Base-by-base conservation (phyloP, 75 land plant species). In the Pinus tabuliformis region DNA sequence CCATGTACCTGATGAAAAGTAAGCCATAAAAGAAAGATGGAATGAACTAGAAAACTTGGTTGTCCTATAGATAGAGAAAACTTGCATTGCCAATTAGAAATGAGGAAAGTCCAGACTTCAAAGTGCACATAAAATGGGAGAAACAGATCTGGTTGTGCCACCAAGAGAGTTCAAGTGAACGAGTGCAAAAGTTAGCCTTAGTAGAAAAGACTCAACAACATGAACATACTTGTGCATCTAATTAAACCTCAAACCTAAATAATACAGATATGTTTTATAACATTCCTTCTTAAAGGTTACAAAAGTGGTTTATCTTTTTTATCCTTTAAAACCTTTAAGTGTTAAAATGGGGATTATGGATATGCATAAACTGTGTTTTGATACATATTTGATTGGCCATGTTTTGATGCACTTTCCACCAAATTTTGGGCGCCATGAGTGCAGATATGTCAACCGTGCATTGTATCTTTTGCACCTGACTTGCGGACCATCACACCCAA, bases 401-500 rank as follows among this genome's bases (percentile, higher is more conserved):
- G 54, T 64, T 20, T 64, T 7, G 8, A 8, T 68, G 52, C 24
- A 42, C 6, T 68, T 68, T 42, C n/a, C 18, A 68, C 72, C 22
- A 68, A 68, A 68, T 22, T 42, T 42, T 68, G 24, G n/a, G 18
- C 21, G 45, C 3, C 18, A 33, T 42, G 21, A 57, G 26, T 78
- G 26, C 86, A 95, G 98, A 80, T 95, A 95, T 79, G 98, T 93
- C 70, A 95, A 95, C 61, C 90, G 94, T 59, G 96, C 98, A 9
- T 78, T 96, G 21, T 94, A 81, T 65, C 86, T 96, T 73, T 86
- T 96, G 30, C 94, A 96, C 56, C 82, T 96, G 57, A 88, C 91
- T 18, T 96, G 99, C 81, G 97, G 97, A 22, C 83, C 93, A 13
- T 91, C 97, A 62, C 99, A 96, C 59, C 97, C 97, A 76, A 96